phyloP scores from a whole-genome alignment of 495 filamentous ascomycete species.

The Neurospora sp. region DNA sequence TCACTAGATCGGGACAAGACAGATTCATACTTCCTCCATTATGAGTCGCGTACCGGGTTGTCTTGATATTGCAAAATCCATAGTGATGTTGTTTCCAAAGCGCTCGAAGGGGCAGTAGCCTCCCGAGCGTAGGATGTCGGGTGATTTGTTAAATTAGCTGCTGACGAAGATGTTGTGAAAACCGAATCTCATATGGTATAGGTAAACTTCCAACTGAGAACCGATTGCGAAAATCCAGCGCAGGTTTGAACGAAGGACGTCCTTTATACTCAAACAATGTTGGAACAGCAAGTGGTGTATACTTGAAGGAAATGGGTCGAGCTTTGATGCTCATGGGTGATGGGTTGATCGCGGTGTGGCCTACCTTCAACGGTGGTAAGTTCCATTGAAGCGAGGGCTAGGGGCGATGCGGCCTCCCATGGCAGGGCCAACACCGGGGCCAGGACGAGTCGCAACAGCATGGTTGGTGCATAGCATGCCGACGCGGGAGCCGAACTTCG shows the following conservation, averaged over 20 bases:
- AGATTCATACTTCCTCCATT: constrained; percentile 11
- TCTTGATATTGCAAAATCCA: constrained; percentile 43
- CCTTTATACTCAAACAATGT: constrained; percentile 5
- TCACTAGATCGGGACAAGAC: constrained; percentile 22
- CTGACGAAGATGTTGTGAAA: constrained; percentile 43
- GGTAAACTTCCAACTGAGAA: constrained; percentile 21
- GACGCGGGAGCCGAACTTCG: constrained; percentile 95
- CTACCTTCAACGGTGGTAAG: constrained; percentile 33
- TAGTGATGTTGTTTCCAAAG: constrained; percentile 53
- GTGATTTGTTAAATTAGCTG: constrained; percentile 44
- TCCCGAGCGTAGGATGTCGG: constrained; percentile 47
- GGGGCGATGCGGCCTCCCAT: constrained; percentile 47
- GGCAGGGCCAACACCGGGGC: constrained; percentile 58
- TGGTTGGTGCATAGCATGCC: constrained; percentile 99
- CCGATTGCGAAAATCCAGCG: constrained; percentile 19
- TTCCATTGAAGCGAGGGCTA: constrained; percentile 37
- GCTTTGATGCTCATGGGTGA: constrained; percentile 7
- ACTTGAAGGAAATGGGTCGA: background rate
- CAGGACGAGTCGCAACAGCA: constrained; percentile 70
- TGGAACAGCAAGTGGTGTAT: constrained; percentile 11
- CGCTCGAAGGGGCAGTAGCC: constrained; percentile 41
- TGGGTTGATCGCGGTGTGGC: background rate
- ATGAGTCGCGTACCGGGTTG: constrained; percentile 12
- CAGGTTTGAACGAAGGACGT: constrained; percentile 15
- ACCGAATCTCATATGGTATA: constrained; percentile 24